These are phyloP conservation scores for Cyamopsis tetragonoloba DNA, from an alignment of 306 rosid species.

Conservation along the genomic window DNA sequence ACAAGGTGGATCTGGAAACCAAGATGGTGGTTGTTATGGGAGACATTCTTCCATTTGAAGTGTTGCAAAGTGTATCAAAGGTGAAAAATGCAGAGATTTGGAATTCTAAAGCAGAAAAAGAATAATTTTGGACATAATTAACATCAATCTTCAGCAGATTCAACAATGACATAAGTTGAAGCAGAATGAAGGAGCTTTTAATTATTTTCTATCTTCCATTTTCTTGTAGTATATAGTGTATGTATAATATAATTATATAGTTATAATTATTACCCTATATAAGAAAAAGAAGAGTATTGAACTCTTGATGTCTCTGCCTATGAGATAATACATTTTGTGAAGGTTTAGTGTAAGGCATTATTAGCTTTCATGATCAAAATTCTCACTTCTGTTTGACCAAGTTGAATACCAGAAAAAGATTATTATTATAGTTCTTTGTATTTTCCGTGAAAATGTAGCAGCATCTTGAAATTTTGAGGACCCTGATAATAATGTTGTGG, in stretches of 20 bases:
- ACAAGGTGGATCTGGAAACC: slow-evolving; percentile 71
- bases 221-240: slow-evolving; percentile 3
- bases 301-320: slow-evolving; percentile 18
- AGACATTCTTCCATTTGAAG: slow-evolving; percentile 81
- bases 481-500: neutral
- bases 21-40: slow-evolving; percentile 81
- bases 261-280: neutral
- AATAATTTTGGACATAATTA: slow-evolving; percentile 10
- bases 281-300: neutral
- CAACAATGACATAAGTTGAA: slow-evolving; percentile 1
- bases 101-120: slow-evolving; percentile 34
- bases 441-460: neutral
- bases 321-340: slow-evolving; percentile 8
- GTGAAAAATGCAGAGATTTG: slow-evolving; percentile 75
- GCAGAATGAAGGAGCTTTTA: slow-evolving; percentile 26
- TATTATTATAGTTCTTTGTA: neutral
- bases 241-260: no score
- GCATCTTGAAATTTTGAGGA: neutral
- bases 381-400: neutral
- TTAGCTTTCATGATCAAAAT: neutral
- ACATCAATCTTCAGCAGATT: slow-evolving; percentile 17
- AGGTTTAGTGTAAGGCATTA: slow-evolving; percentile 1
- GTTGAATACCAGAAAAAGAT: neutral
- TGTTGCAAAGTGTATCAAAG: slow-evolving; percentile 75
- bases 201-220: slow-evolving; percentile 14